These are phyloP conservation scores for Helotiales sp. DNA, from an alignment of 2,329 filamentous ascomycete genomes.

Conservation along the genomic window DNA sequence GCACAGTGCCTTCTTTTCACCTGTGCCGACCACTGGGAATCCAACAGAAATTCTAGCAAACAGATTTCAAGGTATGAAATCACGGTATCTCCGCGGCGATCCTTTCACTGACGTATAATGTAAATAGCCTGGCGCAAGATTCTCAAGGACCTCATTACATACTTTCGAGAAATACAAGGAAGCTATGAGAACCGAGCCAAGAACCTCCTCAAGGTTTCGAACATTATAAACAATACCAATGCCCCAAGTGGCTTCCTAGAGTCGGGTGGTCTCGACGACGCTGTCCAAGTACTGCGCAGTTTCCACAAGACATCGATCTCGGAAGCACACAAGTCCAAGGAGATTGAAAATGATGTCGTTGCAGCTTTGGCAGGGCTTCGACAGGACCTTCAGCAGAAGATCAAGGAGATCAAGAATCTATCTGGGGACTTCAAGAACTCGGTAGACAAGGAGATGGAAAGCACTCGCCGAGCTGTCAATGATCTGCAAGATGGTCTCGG, in stretches of 20 bases:
- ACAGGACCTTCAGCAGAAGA: conserved; percentile 90
- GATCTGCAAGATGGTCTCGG: conserved; percentile 80
- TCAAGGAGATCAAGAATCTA: conserved; percentile 95
- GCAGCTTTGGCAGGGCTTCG: conserved; percentile 81
- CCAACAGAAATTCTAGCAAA: conserved; percentile 86
- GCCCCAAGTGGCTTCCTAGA: conserved; percentile 75
- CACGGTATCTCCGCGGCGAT: not conserved
- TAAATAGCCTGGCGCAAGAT: conserved; percentile 85
- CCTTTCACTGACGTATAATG: conserved; percentile 7
- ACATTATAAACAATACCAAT: conserved; percentile 77
- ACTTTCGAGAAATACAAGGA: conserved; percentile 88
- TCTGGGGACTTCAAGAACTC: conserved; percentile 96
- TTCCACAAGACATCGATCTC: conserved; percentile 79
- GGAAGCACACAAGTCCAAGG: conserved; percentile 84
- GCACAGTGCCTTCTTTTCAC: conserved; percentile 85
- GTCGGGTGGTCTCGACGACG: conserved; percentile 85
- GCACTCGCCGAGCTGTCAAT: conserved; percentile 75
- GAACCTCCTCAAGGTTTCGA: conserved; percentile 77
- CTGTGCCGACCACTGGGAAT: conserved; percentile 81
- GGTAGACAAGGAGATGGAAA: conserved; percentile 92
- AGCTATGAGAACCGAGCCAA: conserved; percentile 88
- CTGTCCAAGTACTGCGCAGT: conserved; percentile 73
- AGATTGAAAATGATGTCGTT: conserved; percentile 91
- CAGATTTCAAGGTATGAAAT: conserved; percentile 76
- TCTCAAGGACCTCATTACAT: conserved; percentile 89